Evolutionary conservation across 495 filamentous ascomycete species (phyloP), one percentile per base, ranked within the genome.

Genomic region (Daldinia decipiens): DNA sequence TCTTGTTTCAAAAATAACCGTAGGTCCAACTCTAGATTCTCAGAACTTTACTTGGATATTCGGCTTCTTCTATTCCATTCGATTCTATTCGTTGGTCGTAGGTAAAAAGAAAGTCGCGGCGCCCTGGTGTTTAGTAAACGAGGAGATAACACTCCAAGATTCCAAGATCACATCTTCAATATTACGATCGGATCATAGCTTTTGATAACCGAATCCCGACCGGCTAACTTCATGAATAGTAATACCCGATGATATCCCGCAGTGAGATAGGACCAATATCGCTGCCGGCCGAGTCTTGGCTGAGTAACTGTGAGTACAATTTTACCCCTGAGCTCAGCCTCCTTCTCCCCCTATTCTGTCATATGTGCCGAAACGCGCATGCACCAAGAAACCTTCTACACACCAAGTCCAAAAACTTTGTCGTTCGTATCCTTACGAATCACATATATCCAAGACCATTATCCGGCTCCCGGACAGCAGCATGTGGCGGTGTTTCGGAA

Each of bases 281-380:
- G 11, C 50, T 31, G 17, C 26, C 27, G 15, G 50, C 13, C 19
- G 13, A 9, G 27, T 0, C 50, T 53, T 53, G 24, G 15, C 15
- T n/a, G 15, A 27, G 24, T 53, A 17, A 29, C 50, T 53, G 12
- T 17, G 15, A 53, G 12, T 31, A 31, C n/a, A n/a, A n/a, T 53
- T 36, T 56, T 19, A 32, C 53, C 53, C 53, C 53, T 56, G 53
- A 56, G 53, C 31, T 47, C 43, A 47, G 43, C 43, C 43, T 47
- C 43, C 7, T 47, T 47, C 1, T 13, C 19, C 17, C n/a, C 53
- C 53, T 11, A 19, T 56, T 17, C 11, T 5, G 53, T 56, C 53
- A 19, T 24, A 36, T 40, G 67, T 59, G 61, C 67, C 67, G 64
- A 72, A 27, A 26, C 54, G 53, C 60, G 29, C 69, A 67, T 56